Base-by-base conservation (phyloP, 495 filamentous ascomycete genomes). In the Hypoxylon fuscum region DNA sequence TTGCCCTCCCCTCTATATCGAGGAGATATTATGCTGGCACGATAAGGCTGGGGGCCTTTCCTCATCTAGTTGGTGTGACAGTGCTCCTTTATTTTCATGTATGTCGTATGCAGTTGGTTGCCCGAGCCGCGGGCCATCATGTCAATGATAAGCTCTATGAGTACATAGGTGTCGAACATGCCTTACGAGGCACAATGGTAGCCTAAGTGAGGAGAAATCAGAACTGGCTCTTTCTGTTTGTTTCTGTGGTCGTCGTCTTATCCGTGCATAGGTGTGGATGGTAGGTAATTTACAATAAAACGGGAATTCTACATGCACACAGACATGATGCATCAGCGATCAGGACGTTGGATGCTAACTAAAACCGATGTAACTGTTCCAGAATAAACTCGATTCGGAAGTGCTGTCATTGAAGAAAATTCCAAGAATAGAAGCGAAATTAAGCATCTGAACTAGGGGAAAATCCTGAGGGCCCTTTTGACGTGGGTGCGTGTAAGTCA, bases 341-440 rank as follows among this genome's bases (percentile, higher is more conserved):
- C 22, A 47, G 45, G 45, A 38, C 12, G 41, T 57, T 57, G 22
- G 46, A 34, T 51, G 44, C 31, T 40, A 35, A 37, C 21, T 50
- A 55, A 59, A 66, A 55, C 55, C 62, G 46, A 60, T 66, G 51
- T 32, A 42, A 60, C 56, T 34, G 52, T 66, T 65, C 32, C 63
- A 60, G 51, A 55, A 47, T 3, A 52, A 15, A 21, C 63, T 61
- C 12, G 31, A 66, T 55, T 38, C 43, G 52, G 57, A 60, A 66
- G 44, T 43, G 40, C 12, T 23, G 38, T 49, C 55, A 34, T 43
- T 11, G 41, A 52, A 61, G 18, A 34, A 11, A 18, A 48, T 32
- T 61, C 63, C 53, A 66, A 66, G 56, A 66, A 66, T 66, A 66
- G 63, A 57, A 66, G 49, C 63, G 52, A 57, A 54, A 57, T 37